Percentiles rank a stretch among this genome's conserved stretches.
Conservation (phyloP, 2,329 filamentous ascomycete species). For the Paraconiothyrium sp. region DNA sequence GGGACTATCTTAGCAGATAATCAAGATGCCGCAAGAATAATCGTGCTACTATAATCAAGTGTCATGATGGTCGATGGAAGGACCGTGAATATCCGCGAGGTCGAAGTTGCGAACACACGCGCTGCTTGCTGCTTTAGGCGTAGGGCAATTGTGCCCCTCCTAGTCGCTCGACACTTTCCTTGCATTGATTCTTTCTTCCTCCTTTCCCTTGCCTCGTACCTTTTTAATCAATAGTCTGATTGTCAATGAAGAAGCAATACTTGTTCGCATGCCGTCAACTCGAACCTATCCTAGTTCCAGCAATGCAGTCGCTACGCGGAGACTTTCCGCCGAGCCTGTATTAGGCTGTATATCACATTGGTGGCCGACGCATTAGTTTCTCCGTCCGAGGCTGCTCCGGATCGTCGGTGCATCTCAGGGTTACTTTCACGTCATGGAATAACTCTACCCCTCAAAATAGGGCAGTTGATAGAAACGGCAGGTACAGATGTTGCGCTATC, state of each 20-base stretch:
- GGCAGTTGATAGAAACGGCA: background rate
- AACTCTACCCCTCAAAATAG: conserved; percentile 5
- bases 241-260: background rate
- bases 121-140: background rate
- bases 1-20: background rate
- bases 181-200: background rate
- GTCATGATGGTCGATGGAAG: background rate
- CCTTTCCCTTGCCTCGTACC: background rate
- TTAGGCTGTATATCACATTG: conserved; percentile 9
- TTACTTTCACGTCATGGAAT: conserved; percentile 6
- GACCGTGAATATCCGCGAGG: background rate
- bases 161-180: background rate
- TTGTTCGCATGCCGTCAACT: background rate
- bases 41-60: too few species aligned
- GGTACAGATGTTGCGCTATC: background rate
- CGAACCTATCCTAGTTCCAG: background rate
- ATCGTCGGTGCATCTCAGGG: conserved; percentile 7
- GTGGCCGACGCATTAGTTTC: conserved; percentile 4
- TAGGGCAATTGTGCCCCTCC: background rate
- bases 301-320: background rate
- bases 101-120: background rate
- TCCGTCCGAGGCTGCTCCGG: conserved; percentile 7
- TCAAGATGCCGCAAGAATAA: background rate
- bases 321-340: conserved; percentile 5
- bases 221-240: background rate